Conservation (phyloP, 1,284 basidiomycete genomes). For the Pseudozyma pruni region DNA sequence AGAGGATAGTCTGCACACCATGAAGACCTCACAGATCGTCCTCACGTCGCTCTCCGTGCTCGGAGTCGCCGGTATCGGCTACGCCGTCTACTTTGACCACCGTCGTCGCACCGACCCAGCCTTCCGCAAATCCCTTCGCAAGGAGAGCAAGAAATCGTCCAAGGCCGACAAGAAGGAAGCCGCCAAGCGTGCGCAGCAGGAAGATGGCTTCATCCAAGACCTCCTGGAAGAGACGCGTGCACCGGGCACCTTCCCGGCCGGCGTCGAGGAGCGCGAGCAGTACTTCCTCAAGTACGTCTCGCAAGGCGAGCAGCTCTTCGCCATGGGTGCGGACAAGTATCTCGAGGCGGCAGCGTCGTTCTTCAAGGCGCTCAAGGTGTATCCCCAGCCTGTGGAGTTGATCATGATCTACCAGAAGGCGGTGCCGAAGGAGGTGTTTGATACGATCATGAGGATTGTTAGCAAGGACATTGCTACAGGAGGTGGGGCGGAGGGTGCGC, state of each 20-base stretch:
- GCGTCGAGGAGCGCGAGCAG: conserved; percentile 73
- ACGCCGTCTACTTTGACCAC: conserved; percentile 85
- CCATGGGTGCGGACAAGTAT: conserved; percentile 74
- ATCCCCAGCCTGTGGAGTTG: conserved; percentile 90
- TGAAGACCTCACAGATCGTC: conserved; percentile 52
- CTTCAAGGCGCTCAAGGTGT: conserved; percentile 92
- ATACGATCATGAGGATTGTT: conserved; percentile 88
- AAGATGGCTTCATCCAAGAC: conserved; percentile 54
- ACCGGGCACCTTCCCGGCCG: conserved; percentile 71
- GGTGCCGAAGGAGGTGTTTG: conserved; percentile 85
- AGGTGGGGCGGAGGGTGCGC: conserved; percentile 29
- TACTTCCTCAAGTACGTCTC: conserved; percentile 89
- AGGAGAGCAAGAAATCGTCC: conserved; percentile 73
- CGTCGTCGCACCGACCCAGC: conserved; percentile 85
- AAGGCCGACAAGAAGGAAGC: conserved; percentile 73
- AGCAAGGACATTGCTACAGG: conserved; percentile 81
- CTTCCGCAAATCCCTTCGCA: conserved; percentile 91
- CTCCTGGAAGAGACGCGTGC: conserved; percentile 46
- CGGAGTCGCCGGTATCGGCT: conserved; percentile 57
- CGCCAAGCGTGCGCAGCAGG: conserved; percentile 54
- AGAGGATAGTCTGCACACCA: conserved; percentile 9
- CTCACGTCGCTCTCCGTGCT: conserved; percentile 53
- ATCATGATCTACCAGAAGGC: conserved; percentile 85
- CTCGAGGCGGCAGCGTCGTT: conserved; percentile 83
- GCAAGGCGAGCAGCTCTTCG: conserved; percentile 84